phyloP scores from a whole-genome alignment of 2,329 filamentous ascomycete species.

The Aspergillus flavus region DNA sequence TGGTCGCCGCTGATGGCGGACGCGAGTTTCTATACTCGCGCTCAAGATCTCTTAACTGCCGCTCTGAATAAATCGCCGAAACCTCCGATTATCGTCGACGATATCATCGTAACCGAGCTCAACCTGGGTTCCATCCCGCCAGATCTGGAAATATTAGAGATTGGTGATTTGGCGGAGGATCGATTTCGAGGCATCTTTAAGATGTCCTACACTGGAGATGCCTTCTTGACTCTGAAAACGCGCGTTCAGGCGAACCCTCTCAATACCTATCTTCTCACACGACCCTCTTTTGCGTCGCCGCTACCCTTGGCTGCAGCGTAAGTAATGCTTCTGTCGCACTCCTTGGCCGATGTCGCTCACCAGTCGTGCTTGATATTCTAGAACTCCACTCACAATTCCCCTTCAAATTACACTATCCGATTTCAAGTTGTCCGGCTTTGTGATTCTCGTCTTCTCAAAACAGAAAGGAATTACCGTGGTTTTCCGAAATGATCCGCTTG shows the following conservation, averaged over 20 bases:
- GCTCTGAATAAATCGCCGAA: slow-evolving; percentile 98
- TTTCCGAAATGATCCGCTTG: slow-evolving; percentile 95
- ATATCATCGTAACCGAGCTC: slow-evolving; percentile 96
- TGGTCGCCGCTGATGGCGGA: slow-evolving; percentile 98
- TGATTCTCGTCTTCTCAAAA: slow-evolving; percentile 95
- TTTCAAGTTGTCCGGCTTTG: slow-evolving; percentile 93
- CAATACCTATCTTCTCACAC: slow-evolving; percentile 91
- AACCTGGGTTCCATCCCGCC: slow-evolving; percentile 94
- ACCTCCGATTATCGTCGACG: slow-evolving; percentile 97
- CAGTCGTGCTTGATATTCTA: slow-evolving; percentile 23
- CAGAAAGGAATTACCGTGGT: slow-evolving; percentile 96
- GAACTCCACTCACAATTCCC: slow-evolving; percentile 90
- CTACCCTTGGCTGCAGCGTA: slow-evolving; percentile 82
- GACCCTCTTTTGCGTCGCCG: slow-evolving; percentile 89
- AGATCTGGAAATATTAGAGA: slow-evolving; percentile 94
- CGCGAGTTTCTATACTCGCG: slow-evolving; percentile 84
- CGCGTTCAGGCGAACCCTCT: slow-evolving; percentile 96
- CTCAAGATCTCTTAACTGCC: slow-evolving; percentile 89
- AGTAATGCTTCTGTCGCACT: slow-evolving; percentile 23
- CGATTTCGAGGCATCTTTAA: slow-evolving; percentile 98
- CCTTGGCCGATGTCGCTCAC: slow-evolving; percentile 7
- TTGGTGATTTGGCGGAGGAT: slow-evolving; percentile 96
- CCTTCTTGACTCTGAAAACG: slow-evolving; percentile 91
- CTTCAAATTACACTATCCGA: slow-evolving; percentile 94
- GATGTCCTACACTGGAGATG: slow-evolving; percentile 96